Percentiles rank a stretch among this genome's conserved stretches.
Conservation (phyloP, 495 filamentous ascomycete genomes). For the Aspergillus kassunensis region DNA sequence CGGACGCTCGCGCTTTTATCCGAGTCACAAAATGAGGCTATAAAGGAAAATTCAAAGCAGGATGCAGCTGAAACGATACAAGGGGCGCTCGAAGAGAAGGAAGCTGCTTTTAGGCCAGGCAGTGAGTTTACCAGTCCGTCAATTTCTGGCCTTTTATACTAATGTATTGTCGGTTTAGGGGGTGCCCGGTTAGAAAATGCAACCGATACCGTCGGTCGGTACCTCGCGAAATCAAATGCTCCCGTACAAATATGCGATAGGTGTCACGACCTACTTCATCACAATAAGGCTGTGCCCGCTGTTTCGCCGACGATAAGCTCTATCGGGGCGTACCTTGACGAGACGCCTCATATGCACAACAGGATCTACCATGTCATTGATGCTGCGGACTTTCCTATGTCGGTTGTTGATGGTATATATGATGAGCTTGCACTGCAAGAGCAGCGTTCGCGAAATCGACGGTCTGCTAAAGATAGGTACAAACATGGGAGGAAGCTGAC, state of each 20-base stretch:
- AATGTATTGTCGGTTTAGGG: slow-evolving; percentile 22
- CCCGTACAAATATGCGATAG: slow-evolving; percentile 66
- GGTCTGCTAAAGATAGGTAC: slow-evolving; percentile 61
- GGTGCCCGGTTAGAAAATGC: slow-evolving; percentile 38
- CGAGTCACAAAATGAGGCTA: slow-evolving; percentile 25
- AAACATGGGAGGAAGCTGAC: slow-evolving; percentile 54
- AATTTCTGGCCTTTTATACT: no score
- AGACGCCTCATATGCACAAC: slow-evolving; percentile 82
- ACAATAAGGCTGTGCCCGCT: slow-evolving; percentile 64
- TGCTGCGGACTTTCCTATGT: slow-evolving; percentile 95
- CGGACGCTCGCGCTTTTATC: slow-evolving; percentile 32
- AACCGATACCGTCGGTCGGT: slow-evolving; percentile 20
- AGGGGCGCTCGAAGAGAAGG: slow-evolving; percentile 1
- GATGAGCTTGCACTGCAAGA: slow-evolving; percentile 56
- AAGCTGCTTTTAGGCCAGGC: slow-evolving; percentile 17
- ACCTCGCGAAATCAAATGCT: slow-evolving; percentile 17
- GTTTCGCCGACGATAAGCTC: slow-evolving; percentile 73
- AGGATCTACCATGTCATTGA: slow-evolving; percentile 98
- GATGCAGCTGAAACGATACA: slow-evolving; percentile 20
- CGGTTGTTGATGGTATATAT: slow-evolving; percentile 66
- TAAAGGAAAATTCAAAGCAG: slow-evolving; percentile 14
- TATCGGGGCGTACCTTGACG: slow-evolving; percentile 73
- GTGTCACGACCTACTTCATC: slow-evolving; percentile 76
- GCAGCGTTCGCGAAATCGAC: slow-evolving; percentile 70
- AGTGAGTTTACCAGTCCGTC: slow-evolving; percentile 17